Conservation (phyloP, 1,284 basidiomycete genomes). For the Veloporphyrellus conicus region DNA sequence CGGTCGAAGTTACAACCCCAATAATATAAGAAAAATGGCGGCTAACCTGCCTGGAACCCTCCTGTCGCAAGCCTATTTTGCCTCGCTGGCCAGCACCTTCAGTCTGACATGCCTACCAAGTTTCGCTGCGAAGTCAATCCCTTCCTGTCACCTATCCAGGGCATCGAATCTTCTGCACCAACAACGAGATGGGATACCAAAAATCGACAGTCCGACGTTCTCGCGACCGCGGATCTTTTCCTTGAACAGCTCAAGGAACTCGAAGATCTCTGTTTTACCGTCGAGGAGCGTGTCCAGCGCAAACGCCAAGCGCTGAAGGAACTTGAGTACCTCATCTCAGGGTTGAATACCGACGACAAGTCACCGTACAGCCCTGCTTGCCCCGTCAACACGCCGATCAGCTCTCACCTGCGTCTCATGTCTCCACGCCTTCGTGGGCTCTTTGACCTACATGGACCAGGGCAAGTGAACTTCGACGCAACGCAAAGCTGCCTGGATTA, state of each 20-base stretch:
- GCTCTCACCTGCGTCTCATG: constrained; percentile 11
- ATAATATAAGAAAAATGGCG: constrained; percentile 14
- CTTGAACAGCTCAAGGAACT: constrained; percentile 27
- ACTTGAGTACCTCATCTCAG: constrained; percentile 25
- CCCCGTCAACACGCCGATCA: constrained; percentile 24
- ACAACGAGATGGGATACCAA: background rate
- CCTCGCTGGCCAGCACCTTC: background rate
- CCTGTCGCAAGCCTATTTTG: constrained; percentile 3
- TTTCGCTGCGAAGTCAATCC: constrained; percentile 9
- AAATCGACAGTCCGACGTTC: constrained; percentile 17
- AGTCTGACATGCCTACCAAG: constrained; percentile 14
- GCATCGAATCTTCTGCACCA: background rate
- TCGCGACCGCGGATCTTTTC: constrained; percentile 29
- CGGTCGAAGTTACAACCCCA: constrained; percentile 3
- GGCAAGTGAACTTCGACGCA: constrained; percentile 20
- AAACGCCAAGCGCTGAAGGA: constrained; percentile 27
- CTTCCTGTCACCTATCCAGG: constrained; percentile 23
- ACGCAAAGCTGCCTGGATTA: constrained; percentile 28
- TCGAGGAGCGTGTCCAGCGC: constrained; percentile 26
- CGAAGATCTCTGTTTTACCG: constrained; percentile 20
- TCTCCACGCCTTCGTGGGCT: constrained; percentile 32
- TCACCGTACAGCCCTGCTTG: constrained; percentile 22
- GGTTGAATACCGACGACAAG: constrained; percentile 6
- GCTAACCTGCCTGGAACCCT: background rate
- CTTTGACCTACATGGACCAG: constrained; percentile 30